Conservation (phyloP, 2,329 filamentous ascomycete species). For the Pseudohalonectria lignicola region DNA sequence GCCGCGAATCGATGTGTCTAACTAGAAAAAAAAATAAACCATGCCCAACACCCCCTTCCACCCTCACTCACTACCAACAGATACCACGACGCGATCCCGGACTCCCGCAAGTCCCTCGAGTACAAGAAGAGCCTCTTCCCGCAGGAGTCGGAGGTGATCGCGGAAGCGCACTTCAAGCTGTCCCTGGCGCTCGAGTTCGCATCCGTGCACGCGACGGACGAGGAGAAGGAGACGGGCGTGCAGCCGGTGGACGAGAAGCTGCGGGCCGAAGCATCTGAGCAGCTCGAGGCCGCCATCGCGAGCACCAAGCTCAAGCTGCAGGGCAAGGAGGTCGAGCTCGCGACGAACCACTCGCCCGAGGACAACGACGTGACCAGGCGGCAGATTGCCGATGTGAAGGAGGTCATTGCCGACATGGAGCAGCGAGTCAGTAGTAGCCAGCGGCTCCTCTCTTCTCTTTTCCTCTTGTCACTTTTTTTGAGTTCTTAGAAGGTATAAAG, state of each 20-base stretch:
- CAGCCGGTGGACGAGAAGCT: conserved; percentile 56
- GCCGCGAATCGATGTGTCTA: too few relatives aligned
- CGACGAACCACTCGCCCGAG: conserved; percentile 50
- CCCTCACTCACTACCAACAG: too few relatives aligned
- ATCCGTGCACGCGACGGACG: conserved; percentile 57
- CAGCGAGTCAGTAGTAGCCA: conserved; percentile 43
- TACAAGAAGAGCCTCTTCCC: conserved; percentile 73
- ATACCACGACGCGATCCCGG: conserved; percentile 77
- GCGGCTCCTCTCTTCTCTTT: conserved; percentile 8
- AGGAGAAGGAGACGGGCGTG: conserved; percentile 28
- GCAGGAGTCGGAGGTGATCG: conserved; percentile 72
- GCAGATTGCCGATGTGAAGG: conserved; percentile 62
- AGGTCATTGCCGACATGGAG: conserved; percentile 71
- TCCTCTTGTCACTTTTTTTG: conserved; percentile 6
- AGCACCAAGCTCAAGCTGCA: conserved; percentile 62
- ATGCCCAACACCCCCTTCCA: too few relatives aligned
- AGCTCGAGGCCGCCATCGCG: conserved; percentile 64
- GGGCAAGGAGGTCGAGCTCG: conserved; percentile 56
- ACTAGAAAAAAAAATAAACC: too few relatives aligned
- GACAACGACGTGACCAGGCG: conserved; percentile 53
- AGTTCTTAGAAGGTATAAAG: too few relatives aligned
- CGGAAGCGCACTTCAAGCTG: conserved; percentile 93
- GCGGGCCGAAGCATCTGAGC: conserved; percentile 57
- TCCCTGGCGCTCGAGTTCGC: conserved; percentile 92
- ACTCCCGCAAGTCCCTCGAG: conserved; percentile 66